These are phyloP conservation scores for Harrya chromipes DNA, from an alignment of 768 basidiomycete genomes.

Conservation along the genomic window DNA sequence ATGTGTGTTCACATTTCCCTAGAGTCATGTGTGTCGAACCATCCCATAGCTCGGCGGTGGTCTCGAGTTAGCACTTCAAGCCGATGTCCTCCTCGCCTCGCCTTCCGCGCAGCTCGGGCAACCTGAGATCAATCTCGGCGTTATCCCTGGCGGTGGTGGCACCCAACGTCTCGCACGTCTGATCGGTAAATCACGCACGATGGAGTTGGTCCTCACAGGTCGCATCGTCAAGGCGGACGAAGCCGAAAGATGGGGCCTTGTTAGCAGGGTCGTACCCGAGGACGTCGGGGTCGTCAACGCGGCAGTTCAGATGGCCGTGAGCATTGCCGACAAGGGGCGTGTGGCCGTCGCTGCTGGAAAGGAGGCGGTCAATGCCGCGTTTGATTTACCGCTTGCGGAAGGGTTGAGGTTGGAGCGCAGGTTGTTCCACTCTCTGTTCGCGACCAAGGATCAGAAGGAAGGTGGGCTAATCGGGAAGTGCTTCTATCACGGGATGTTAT, in stretches of 20 bases:
- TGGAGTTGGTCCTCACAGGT: conserved; percentile 93
- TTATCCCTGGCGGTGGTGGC: conserved; percentile 93
- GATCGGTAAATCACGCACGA: conserved; percentile 89
- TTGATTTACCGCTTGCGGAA: conserved; percentile 75
- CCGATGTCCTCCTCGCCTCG: conserved; percentile 91
- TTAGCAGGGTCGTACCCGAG: conserved; percentile 74
- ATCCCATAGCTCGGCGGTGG: conserved; percentile 86
- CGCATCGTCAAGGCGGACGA: conserved; percentile 76
- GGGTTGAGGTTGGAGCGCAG: conserved; percentile 86
- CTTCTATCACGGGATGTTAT: neutral
- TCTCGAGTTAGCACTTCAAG: conserved; percentile 94
- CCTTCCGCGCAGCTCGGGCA: conserved; percentile 92
- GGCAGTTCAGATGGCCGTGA: conserved; percentile 75
- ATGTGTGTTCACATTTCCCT: conserved; percentile 30
- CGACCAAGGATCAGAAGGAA: conserved; percentile 94
- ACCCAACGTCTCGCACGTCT: conserved; percentile 85
- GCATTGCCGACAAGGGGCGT: conserved; percentile 78
- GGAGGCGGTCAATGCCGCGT: conserved; percentile 93
- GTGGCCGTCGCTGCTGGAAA: conserved; percentile 85
- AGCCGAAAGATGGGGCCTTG: conserved; percentile 85
- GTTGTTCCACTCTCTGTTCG: conserved; percentile 89
- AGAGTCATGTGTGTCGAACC: neutral
- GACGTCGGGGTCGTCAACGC: conserved; percentile 84
- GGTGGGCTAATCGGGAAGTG: conserved; percentile 45
- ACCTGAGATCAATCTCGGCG: conserved; percentile 93